Base-by-base conservation (phyloP, 768 basidiomycete genomes). In the Filobasidium wieringae region DNA sequence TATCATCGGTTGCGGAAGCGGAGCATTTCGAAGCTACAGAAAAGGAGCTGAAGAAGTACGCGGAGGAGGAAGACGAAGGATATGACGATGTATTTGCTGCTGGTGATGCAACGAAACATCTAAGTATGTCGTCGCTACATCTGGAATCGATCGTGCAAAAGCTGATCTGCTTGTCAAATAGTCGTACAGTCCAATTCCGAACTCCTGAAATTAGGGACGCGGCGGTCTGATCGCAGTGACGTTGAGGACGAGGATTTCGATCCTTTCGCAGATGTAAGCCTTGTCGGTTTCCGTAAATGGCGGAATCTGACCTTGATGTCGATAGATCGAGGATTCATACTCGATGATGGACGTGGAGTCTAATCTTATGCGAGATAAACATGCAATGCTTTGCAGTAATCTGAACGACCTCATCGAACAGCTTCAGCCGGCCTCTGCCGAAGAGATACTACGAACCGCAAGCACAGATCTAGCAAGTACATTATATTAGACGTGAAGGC, bases 281-380 rank as follows among this genome's bases (percentile, higher is more conserved):
- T 34, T 5, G 64, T 56, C 65, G 49, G 8, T 37, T 24, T 47
- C 24, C 58, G 15, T 8, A 33, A 19, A 17, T 47, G 19, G 22
- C 30, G 26, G 15, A 6, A 32, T 32, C 55, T 63, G 59, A 43
- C 63, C 55, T 37, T 30, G 22, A 17, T 9, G 2, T 30, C 30
- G 12, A 19, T 45, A 86, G 87, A 92, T 93, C 58, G 90, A 95
- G 66, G 91, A 92, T 77, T 87, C 86, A 7, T 92, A 90, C 64
- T 84, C 82, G 1, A 88, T 92, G 63, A 87, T 89, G 61, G 91
- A 93, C 68, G 78, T 95, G 1, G 91, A 95, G 66, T 81, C 90
- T 0, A 93, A 93, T 65, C 78, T 97, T 19, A 83, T 88, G 61
- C 82, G 95, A 30, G 95, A 99, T 76, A 93, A 95, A 76, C 79